These are phyloP conservation scores for Calocybe gangraenosa DNA, from an alignment of 768 basidiomycete species.

Conservation along the genomic window DNA sequence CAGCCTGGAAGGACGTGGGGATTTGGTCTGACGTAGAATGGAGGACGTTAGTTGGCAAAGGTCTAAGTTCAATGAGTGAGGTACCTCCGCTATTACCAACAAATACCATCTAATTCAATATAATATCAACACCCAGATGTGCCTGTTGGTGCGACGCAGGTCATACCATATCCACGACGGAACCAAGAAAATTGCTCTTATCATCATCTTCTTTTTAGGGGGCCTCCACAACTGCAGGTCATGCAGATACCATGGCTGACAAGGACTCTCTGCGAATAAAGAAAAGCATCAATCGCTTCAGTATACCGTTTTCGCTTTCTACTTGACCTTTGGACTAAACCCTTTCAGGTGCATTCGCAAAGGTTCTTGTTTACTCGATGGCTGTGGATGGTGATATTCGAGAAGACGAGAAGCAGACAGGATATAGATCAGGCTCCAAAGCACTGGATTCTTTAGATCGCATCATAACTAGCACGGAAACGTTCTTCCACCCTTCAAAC, in stretches of 20 bases:
- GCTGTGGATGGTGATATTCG: slow-evolving; percentile 70
- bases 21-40: slow-evolving; percentile 88
- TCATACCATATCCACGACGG: slow-evolving; percentile 22
- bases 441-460: slow-evolving; percentile 86
- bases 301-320: slow-evolving; percentile 26
- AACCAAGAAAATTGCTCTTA: not conserved
- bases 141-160: slow-evolving; percentile 67
- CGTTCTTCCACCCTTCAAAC: slow-evolving; percentile 95
- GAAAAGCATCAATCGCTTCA: slow-evolving; percentile 61
- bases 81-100: slow-evolving; percentile 7
- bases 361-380: slow-evolving; percentile 87
- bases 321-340: slow-evolving; percentile 7
- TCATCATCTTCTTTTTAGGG: slow-evolving; percentile 34
- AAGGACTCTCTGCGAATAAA: slow-evolving; percentile 59
- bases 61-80: slow-evolving; percentile 75
- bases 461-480: slow-evolving; percentile 87
- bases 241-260: slow-evolving; percentile 63
- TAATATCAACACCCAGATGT: slow-evolving; percentile 41
- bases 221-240: slow-evolving; percentile 58
- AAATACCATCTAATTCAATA: not conserved
- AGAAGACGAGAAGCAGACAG: slow-evolving; percentile 36
- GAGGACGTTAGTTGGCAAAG: slow-evolving; percentile 78
- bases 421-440: slow-evolving; percentile 77
- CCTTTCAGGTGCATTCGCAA: slow-evolving; percentile 68
- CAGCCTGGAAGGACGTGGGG: slow-evolving; percentile 78